Evolutionary conservation across 768 basidiomycete species (phyloP).

Genomic region (Pleurotus pulmonarius): DNA sequence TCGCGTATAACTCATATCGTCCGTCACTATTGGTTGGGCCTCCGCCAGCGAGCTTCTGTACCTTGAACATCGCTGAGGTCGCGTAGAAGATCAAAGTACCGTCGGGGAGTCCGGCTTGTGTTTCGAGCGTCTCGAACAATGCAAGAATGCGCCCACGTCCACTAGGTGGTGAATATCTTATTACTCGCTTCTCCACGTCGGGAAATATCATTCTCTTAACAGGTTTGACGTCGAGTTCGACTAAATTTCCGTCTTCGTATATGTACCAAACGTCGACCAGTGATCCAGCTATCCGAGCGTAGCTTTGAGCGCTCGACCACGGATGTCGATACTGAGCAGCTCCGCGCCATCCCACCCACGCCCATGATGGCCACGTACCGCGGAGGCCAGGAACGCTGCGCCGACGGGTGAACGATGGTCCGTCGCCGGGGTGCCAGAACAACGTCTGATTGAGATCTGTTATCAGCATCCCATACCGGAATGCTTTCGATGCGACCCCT

Average conservation of each 20-base stretch:
- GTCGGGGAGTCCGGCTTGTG: background rate
- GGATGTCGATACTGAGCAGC: background rate
- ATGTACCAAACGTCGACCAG: background rate
- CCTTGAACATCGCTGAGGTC: background rate
- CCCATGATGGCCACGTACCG: background rate
- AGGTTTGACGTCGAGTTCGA: background rate
- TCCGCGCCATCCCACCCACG: conserved; percentile 3
- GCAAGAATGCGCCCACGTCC: too few relatives aligned
- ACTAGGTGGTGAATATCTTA: background rate
- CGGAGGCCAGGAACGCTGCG: background rate
- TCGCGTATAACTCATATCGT: background rate
- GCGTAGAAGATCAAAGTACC: background rate
- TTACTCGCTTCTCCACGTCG: background rate
- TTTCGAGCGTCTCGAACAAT: too few relatives aligned
- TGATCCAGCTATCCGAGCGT: background rate
- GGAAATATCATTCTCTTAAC: background rate
- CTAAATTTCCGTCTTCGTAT: background rate
- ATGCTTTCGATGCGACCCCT: background rate
- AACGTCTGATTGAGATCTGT: background rate
- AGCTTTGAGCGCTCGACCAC: background rate
- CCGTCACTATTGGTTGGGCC: background rate
- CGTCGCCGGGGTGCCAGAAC: background rate
- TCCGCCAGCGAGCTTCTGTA: background rate
- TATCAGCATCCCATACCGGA: conserved; percentile 1
- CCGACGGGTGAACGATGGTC: background rate